phyloP scores from a whole-genome alignment of 805 yeast species.

The Candida broadrunensis region DNA sequence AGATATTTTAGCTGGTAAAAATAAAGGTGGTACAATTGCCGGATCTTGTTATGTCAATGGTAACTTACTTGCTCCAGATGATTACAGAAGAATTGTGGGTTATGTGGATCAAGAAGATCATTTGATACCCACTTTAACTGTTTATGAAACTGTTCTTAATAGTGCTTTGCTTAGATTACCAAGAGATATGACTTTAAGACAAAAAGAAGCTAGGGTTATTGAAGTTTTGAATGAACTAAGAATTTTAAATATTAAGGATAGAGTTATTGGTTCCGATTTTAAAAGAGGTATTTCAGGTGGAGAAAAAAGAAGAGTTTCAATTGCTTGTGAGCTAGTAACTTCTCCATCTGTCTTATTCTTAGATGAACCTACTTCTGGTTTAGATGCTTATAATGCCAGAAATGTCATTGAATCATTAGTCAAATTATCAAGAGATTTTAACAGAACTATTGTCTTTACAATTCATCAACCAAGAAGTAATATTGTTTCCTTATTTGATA shows the following conservation, averaged over 20 bases:
- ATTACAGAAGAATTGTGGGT: slow-evolving; percentile 71
- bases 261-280: slow-evolving; percentile 84
- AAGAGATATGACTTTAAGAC: slow-evolving; percentile 63
- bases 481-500: slow-evolving; percentile 87
- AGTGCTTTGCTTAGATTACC: slow-evolving; percentile 90
- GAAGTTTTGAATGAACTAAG: slow-evolving; percentile 86
- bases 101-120: slow-evolving; percentile 96
- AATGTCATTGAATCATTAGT: slow-evolving; percentile 86
- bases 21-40: slow-evolving; percentile 65
- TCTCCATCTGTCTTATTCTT: slow-evolving; percentile 70
- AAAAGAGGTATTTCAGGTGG: slow-evolving; percentile 74
- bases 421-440: slow-evolving; percentile 71
- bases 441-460: slow-evolving; percentile 86
- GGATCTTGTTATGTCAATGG: slow-evolving; percentile 85
- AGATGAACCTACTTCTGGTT: slow-evolving; percentile 93
- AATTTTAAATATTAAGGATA: slow-evolving; percentile 77
- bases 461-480: slow-evolving; percentile 97
- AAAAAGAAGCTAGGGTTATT: slow-evolving; percentile 74
- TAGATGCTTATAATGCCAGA: slow-evolving; percentile 90
- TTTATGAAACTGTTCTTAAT: slow-evolving; percentile 90
- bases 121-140: slow-evolving; percentile 88
- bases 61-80: slow-evolving; percentile 35
- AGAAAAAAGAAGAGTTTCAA: slow-evolving; percentile 79
- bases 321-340: slow-evolving; percentile 75
- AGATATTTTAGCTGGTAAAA: slow-evolving; percentile 87